phyloP scores from a whole-genome alignment of 176 grass and related monocot genomes.

The Rhynchospora breviuscula region DNA sequence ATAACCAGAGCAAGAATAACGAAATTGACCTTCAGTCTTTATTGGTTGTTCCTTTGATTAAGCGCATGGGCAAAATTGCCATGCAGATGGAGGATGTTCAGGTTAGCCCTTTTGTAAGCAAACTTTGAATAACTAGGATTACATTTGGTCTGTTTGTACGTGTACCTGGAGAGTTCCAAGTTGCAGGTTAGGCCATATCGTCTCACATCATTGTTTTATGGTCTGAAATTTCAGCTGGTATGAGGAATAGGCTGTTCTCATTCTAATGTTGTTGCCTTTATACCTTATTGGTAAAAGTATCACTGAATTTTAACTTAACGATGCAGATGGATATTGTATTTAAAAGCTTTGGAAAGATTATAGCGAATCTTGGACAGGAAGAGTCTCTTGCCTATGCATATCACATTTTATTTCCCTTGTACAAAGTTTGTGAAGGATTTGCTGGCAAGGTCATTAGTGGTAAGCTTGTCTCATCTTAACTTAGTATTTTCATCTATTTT shows the following conservation, averaged over 20 bases:
- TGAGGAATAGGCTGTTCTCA: background rate
- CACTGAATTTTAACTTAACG: background rate
- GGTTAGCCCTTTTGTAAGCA: slow-evolving; percentile 32
- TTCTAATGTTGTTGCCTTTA: background rate
- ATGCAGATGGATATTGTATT: slow-evolving; percentile 74
- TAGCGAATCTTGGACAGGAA: slow-evolving; percentile 50
- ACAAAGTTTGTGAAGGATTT: slow-evolving; percentile 97
- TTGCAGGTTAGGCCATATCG: background rate
- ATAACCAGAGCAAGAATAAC: slow-evolving; percentile 28
- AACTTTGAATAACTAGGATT: background rate
- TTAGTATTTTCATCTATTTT: background rate
- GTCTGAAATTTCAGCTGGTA: background rate
- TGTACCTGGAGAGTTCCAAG: background rate
- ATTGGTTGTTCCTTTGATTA: slow-evolving; percentile 64
- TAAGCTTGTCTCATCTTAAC: slow-evolving; percentile 34
- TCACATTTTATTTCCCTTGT: slow-evolving; percentile 60
- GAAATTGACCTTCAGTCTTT: slow-evolving; percentile 50
- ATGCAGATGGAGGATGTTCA: slow-evolving; percentile 71
- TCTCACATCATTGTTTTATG: background rate
- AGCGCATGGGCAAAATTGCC: slow-evolving; percentile 90
- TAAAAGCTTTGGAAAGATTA: slow-evolving; percentile 67
- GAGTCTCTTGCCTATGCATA: slow-evolving; percentile 55
- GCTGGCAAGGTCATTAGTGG: slow-evolving; percentile 78
- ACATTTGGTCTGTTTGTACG: background rate
- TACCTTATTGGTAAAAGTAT: slow-evolving; percentile 2